phyloP scores from a whole-genome alignment of 192 early-diverging fungal genomes.

The Backusella macrospora region DNA sequence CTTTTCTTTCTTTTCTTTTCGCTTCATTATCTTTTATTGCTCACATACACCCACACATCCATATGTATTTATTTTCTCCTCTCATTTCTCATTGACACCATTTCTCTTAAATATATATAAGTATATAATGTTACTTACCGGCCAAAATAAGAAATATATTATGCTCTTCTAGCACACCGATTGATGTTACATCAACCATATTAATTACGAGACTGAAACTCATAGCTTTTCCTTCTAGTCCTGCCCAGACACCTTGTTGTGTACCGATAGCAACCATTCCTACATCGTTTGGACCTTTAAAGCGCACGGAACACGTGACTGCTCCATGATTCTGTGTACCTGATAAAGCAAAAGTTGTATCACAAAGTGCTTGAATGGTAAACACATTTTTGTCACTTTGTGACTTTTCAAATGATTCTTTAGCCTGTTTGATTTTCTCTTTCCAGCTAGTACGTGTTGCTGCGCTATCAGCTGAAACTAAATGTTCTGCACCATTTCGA shows the following conservation, averaged over 20 bases:
- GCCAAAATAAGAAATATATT: conserved; percentile 81
- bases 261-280: conserved; percentile 81
- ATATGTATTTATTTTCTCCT: too few species aligned
- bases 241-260: conserved; percentile 81
- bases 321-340: conserved; percentile 41
- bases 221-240: conserved; percentile 58
- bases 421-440: conserved; percentile 71
- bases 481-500: conserved; percentile 64
- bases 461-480: conserved; percentile 74
- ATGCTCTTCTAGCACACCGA: conserved; percentile 81
- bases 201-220: conserved; percentile 38
- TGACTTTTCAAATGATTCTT: conserved; percentile 34
- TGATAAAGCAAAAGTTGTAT: conserved; percentile 44
- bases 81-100: too few species aligned
- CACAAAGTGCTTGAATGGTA: conserved; percentile 53
- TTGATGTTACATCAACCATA: conserved; percentile 64
- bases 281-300: conserved; percentile 43
- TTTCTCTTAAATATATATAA: too few species aligned
- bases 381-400: conserved; percentile 44
- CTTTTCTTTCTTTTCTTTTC: background rate
- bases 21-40: background rate
- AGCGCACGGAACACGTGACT: conserved; percentile 60
- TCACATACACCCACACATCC: too few species aligned
- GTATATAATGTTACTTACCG: conserved; percentile 52
- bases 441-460: conserved; percentile 80